Base-by-base conservation (phyloP, 2,329 filamentous ascomycete genomes). In the Penicillium sp. region DNA sequence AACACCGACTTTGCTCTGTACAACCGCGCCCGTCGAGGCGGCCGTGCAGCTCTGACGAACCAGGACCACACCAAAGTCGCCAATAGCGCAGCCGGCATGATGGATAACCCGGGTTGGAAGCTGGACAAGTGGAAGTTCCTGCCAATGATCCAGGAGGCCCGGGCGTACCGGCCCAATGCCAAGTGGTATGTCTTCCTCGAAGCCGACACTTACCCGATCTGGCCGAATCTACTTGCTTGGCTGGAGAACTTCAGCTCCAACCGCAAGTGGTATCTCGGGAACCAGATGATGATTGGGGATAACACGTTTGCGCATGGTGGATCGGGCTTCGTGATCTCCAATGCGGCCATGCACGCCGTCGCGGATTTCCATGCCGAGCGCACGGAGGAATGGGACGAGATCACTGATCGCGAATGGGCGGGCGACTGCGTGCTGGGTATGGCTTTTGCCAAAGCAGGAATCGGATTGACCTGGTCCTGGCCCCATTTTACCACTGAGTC, bases 111-210 rank as follows among this genome's bases (percentile, higher is more conserved):
- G 42, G 67, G 69, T 45, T 67, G 69, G 76, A 69, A 65, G 45
- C 64, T 79, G 8, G 76, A 79, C 51, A 78, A 78, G 52, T 78
- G 75, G 75, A 78, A 78, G 56, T 74, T 76, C 49, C 58, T 78
- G n/a, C 75, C 76, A 6, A 72, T 77, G 64, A 69, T 76, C n/a
- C 72, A 77, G 45, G 69, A 73, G 47, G 70, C 74, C 2, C 66
- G 69, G 29, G 60, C 62, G 22, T 56, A 65, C 47, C 46, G 50
- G 8, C 75, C 75, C 1, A 60, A 74, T n/a, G 71, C 73, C 34
- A 73, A 73, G 40, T 81, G 77, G 77, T 81, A 73, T 48, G 65
- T 78, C 37, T 80, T 81, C 56, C 68, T 78, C 5, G 77, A 80
- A 54, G 71, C 75, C 1, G 78, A 81, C 55, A 78, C 76, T 0